Base-by-base conservation (phyloP, 192 early-diverging fungal genomes). In the Phycomyces nitens region DNA sequence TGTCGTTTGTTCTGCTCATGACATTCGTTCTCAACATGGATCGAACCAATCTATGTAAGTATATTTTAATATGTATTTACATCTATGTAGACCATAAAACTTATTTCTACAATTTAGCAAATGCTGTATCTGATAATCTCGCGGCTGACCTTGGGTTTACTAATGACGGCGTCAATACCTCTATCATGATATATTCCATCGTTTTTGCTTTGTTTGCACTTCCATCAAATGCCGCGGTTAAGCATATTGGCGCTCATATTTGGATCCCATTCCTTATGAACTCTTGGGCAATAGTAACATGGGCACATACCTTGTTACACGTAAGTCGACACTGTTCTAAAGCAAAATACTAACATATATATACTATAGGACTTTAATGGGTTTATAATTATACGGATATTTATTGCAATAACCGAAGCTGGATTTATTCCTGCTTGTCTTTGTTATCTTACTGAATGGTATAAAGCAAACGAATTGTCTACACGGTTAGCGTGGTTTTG, bases 401-500 rank as follows among this genome's bases (percentile, higher is more conserved):
- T 83, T 11, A 71, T 83, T 9, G 82, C 76, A 14, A 53, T 66
- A 9, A 76, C 78, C 21, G 82, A 83, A 57, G 82, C 77, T 38
- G 82, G 82, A 11, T 66, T 66, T 47, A 66, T 66, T 27, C 64
- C 64, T 2, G 64, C 64, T 11, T 66, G 64, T 50, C 44, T 66
- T 55, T 58, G 76, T 38, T 83, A 83, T 29, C 56, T 82, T 11
- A 78, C 80, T 0, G 67, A 66, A 8, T 79, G 75, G 53, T 83
- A 83, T 70, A 83, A 80, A 57, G 66, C 72, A 6, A 71, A 69
- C 1, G 82, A 83, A 50, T 64, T 83, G 64, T 74, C 82, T 26
- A 61, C 76, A 16, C 60, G 82, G n/a, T 57, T 85, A 22, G 71
- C 76, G 11, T 76, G 75, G 66, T 85, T 85, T 53, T 85, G 79